Percentiles rank a stretch among this genome's conserved stretches.
Conservation (phyloP, 176 grass and related monocot species). For the Aegilops tauschii region DNA sequence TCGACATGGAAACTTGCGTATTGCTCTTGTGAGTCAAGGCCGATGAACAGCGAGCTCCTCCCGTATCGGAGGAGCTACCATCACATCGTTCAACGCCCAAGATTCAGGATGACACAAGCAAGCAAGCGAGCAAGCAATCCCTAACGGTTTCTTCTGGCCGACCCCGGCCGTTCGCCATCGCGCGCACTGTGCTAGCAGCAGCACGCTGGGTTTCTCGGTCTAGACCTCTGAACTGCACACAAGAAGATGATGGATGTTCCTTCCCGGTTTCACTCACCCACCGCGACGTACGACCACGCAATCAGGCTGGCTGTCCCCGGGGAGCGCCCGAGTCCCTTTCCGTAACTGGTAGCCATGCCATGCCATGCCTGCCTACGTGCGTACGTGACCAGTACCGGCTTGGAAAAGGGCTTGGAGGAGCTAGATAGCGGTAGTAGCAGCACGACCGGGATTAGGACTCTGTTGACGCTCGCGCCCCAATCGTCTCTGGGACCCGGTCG, state of each 20-base stretch:
- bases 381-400: conserved; percentile 33
- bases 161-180: background rate
- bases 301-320: background rate
- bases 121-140: background rate
- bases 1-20: background rate
- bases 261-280: background rate
- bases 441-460: background rate
- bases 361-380: background rate
- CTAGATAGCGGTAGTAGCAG: background rate
- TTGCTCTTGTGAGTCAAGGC: background rate
- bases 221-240: background rate
- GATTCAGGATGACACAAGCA: background rate
- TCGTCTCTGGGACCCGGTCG: background rate
- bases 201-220: too few species aligned
- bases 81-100: background rate
- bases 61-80: background rate
- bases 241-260: background rate
- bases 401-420: background rate
- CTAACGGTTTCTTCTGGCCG: background rate
- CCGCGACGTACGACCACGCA: conserved; percentile 22
- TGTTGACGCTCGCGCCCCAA: conserved; percentile 3
- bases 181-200: background rate
- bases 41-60: background rate
- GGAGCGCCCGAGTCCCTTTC: conserved; percentile 37
- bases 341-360: conserved; percentile 34